Conservation (phyloP, 495 filamentous ascomycete species). For the Aspergillus bertholletiae region DNA sequence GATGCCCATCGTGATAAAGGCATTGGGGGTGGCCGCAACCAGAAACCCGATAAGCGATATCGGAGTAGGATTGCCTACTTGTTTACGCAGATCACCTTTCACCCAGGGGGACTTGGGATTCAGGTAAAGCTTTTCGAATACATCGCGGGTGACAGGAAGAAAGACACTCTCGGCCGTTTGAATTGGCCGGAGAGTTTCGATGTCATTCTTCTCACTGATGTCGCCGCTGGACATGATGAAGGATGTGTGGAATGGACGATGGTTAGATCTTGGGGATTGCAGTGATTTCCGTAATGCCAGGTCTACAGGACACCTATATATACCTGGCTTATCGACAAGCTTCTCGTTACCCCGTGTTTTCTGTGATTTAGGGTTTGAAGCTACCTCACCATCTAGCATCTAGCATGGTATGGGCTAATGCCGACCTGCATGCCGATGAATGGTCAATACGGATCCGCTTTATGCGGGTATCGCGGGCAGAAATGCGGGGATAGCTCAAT, state of each 20-base stretch:
- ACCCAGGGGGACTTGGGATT: constrained; percentile 52
- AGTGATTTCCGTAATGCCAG: neutral
- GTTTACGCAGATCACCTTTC: constrained; percentile 27
- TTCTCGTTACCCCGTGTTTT: neutral
- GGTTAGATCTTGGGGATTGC: neutral
- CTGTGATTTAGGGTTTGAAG: neutral
- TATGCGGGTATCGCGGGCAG: neutral
- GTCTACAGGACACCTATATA: neutral
- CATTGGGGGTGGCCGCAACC: constrained; percentile 58
- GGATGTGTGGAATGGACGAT: neutral
- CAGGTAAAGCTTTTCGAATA: constrained; percentile 74
- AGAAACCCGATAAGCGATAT: constrained; percentile 69
- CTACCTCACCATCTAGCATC: neutral
- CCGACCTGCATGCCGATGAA: neutral
- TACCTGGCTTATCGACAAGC: neutral
- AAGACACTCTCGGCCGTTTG: constrained; percentile 35
- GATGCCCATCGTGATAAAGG: constrained; percentile 69
- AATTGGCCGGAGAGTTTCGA: constrained; percentile 21
- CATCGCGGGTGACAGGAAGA: constrained; percentile 47
- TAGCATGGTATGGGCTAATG: neutral
- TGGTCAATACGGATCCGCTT: neutral
- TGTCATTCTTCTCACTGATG: constrained; percentile 12
- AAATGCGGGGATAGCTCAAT: neutral
- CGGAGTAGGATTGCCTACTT: constrained; percentile 69
- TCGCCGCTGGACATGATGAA: constrained; percentile 13